Evolutionary conservation across 768 basidiomycete species (phyloP).

Genomic region (Lactarius vividus): DNA sequence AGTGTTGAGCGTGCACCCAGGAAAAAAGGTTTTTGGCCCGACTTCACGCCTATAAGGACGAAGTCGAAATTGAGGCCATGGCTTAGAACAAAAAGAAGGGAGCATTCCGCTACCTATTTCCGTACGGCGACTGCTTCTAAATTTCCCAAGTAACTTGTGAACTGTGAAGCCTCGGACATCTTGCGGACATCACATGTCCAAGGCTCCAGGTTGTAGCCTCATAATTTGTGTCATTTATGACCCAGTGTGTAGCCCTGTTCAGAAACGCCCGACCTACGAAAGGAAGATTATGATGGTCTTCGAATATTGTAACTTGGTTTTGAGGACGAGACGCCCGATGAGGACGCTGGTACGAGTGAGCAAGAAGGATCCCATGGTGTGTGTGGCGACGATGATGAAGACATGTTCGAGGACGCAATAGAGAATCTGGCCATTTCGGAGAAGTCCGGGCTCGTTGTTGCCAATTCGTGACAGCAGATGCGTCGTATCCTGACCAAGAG

Average conservation of each 20-base stretch:
- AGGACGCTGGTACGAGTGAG: constrained; percentile 32
- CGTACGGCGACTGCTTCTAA: constrained; percentile 97
- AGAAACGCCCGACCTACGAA: not conserved
- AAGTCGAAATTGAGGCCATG: no score
- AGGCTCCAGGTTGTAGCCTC: constrained; percentile 92
- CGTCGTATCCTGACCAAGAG: not conserved
- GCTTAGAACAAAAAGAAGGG: constrained; percentile 77
- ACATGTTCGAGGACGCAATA: constrained; percentile 62
- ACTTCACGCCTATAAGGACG: no score
- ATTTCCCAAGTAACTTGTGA: constrained; percentile 80
- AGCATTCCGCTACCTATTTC: constrained; percentile 95
- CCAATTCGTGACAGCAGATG: constrained; percentile 27
- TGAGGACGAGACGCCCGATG: constrained; percentile 66
- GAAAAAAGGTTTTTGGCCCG: no score
- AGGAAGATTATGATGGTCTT: not conserved
- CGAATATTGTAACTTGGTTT: constrained; percentile 62
- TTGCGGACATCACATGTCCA: constrained; percentile 95
- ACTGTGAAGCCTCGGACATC: constrained; percentile 92
- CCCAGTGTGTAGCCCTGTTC: constrained; percentile 61
- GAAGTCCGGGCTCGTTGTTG: constrained; percentile 30
- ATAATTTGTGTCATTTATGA: constrained; percentile 92
- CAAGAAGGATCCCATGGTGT: no score
- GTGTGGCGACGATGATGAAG: constrained; percentile 28
- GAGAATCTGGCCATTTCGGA: constrained; percentile 56
- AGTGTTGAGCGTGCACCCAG: no score